Percentiles rank a stretch among this genome's conserved stretches.
phyloP scores from a whole-genome alignment of 768 basidiomycete genomes.

The Tricholoma sp. region DNA sequence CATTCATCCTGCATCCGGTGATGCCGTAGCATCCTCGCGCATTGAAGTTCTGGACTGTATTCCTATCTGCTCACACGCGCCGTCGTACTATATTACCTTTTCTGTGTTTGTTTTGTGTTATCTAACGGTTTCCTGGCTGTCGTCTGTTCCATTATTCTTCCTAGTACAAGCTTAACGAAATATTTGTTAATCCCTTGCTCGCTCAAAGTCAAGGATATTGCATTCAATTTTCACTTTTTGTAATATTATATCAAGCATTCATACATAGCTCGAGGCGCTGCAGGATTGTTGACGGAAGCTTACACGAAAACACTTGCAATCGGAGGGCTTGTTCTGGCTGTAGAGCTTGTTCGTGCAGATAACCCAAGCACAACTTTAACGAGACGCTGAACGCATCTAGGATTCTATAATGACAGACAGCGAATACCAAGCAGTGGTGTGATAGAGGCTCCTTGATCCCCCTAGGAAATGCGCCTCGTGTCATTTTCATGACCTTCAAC shows the following conservation, averaged over 20 bases:
- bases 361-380: too few relatives aligned
- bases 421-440: too few relatives aligned
- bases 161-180: conserved; percentile 12
- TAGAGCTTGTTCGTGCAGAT: too few relatives aligned
- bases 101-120: conserved; percentile 27
- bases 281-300: too few relatives aligned
- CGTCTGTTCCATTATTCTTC: conserved; percentile 6
- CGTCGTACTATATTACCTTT: conserved; percentile 15
- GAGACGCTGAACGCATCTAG: too few relatives aligned
- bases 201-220: not conserved
- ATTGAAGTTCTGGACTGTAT: conserved; percentile 33
- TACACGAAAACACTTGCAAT: too few relatives aligned
- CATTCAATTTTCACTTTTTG: not conserved
- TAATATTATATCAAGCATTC: not conserved
- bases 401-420: too few relatives aligned
- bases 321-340: too few relatives aligned
- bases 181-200: conserved; percentile 14
- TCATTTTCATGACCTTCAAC: conserved; percentile 19
- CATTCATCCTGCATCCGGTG: conserved; percentile 2
- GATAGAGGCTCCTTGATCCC: not conserved
- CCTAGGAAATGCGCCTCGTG: not conserved
- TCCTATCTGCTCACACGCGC: conserved; percentile 15
- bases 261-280: not conserved
- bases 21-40: conserved; percentile 7
- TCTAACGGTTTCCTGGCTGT: conserved; percentile 24